phyloP scores from a whole-genome alignment of 2,329 filamentous ascomycete genomes.

The Colletotrichum sp. region DNA sequence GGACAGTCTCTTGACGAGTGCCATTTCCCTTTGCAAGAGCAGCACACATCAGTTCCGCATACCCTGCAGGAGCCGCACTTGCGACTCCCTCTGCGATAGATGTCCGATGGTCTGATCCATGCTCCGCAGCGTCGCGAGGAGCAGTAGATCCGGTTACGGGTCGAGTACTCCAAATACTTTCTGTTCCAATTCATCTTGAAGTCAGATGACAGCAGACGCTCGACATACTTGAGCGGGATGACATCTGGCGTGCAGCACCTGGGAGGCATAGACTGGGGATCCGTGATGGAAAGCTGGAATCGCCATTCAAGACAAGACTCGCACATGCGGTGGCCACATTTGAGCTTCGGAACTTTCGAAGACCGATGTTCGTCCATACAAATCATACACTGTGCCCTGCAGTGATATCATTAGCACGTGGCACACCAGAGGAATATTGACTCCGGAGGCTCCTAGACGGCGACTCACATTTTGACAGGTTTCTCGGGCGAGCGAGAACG shows the following conservation, averaged over 20 bases:
- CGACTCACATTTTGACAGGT: constrained; percentile 31
- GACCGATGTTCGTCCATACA: constrained; percentile 73
- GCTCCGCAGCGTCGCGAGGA: constrained; percentile 74
- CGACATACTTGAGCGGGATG: constrained; percentile 79
- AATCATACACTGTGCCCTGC: constrained; percentile 72
- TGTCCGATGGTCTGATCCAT: constrained; percentile 78
- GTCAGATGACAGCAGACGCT: constrained; percentile 71
- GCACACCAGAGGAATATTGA: constrained; percentile 1
- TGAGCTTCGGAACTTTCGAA: constrained; percentile 70
- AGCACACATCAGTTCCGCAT: constrained; percentile 79
- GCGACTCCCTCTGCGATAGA: constrained; percentile 62
- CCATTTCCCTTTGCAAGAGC: constrained; percentile 74
- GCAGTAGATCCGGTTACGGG: constrained; percentile 79
- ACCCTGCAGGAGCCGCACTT: constrained; percentile 72
- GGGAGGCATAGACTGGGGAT: constrained; percentile 84
- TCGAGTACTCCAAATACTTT: constrained; percentile 79
- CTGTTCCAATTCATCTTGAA: constrained; percentile 84
- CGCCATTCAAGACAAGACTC: constrained; percentile 74
- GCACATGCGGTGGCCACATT: constrained; percentile 85
- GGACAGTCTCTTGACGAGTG: constrained; percentile 75
- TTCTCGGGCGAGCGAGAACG: constrained; percentile 26
- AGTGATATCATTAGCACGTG: not conserved
- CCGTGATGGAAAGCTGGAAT: constrained; percentile 77
- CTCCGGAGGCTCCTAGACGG: not conserved
- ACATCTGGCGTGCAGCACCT: constrained; percentile 76